Base-by-base conservation (phyloP, 352 stramenopile genomes). In the Pythium phragmitis region DNA sequence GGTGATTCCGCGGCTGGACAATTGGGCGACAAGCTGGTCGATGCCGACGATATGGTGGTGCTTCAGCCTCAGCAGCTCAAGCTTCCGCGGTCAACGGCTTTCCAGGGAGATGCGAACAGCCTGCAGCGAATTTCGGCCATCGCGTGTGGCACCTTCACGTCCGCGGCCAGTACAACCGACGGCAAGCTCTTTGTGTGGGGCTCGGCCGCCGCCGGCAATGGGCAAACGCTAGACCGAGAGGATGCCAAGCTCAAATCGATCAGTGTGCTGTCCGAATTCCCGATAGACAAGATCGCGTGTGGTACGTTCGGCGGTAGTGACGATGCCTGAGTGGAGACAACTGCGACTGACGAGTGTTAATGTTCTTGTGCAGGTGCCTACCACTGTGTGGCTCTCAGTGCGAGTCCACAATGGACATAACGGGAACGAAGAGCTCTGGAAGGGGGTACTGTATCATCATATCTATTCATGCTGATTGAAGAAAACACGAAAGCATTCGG, bases 141-240 rank as follows among this genome's bases (percentile, higher is more conserved):
- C 39, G 65, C 78, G 0, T 92, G 79, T 58, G 82, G 80, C 8
- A 87, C 76, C 0, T 92, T 90, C 63, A 90, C 75, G 1, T 88
- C 81, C 2, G 78, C 80, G 0, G 66, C 81, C 4, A 81, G 74
- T 36, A 82, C 70, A 13, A 69, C 74, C 1, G 71, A 87, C 30
- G 80, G 81, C 0, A 74, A 79, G n/a, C 43, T 92, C n/a, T 92
- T 79, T 48, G 57, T 80, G 47, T 94, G 85, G 85, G 85, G 85
- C 0, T 94, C 83, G 7, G 60, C 82, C 17, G 79, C 78, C 23
- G 86, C 86, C 33, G 86, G 84, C 12, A 91, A 92, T 34, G 84
- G 86, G 2, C 80, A 71, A 4, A 59, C 65, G 16, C 68, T 93
- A 34, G 63, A 88, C 26, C 26, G 65, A 7, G 72, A 87, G 14